phyloP scores from a whole-genome alignment of 169 alveolate genomes.

The Plasmodium inui region DNA sequence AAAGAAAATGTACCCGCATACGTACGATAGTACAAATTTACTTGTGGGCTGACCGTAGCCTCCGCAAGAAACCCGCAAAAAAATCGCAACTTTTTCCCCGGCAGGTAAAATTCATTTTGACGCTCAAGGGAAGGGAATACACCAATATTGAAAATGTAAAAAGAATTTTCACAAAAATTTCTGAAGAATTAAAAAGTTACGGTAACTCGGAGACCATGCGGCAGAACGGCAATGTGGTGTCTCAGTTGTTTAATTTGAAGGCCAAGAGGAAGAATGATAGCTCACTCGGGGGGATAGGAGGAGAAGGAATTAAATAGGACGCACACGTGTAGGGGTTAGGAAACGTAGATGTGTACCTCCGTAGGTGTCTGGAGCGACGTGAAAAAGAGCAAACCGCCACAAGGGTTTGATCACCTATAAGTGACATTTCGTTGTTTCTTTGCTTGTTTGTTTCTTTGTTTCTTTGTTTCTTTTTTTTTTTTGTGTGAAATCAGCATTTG shows the following conservation, averaged over 20 bases:
- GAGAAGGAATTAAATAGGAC: background rate
- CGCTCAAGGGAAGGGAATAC: conserved; percentile 66
- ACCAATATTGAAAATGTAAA: conserved; percentile 63
- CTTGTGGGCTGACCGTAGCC: background rate
- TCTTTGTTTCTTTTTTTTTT: background rate
- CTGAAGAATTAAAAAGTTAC: conserved; percentile 60
- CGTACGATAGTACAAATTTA: background rate
- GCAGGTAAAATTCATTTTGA: conserved; percentile 62
- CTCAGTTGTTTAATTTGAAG: conserved; percentile 62
- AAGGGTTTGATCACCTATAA: background rate
- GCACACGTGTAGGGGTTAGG: background rate
- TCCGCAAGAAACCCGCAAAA: background rate
- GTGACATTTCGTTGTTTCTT: background rate
- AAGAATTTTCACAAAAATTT: conserved; percentile 37
- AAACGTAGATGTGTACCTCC: background rate
- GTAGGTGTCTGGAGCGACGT: background rate
- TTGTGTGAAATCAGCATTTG: background rate
- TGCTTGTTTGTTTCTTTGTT: background rate
- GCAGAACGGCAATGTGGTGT: conserved; percentile 54
- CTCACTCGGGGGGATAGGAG: background rate
- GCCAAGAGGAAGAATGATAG: conserved; percentile 59
- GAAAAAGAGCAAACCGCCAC: background rate
- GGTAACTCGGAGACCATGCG: conserved; percentile 66
- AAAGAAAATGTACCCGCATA: background rate
- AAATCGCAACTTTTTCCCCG: background rate